Evolutionary conservation across 352 stramenopile genomes (phyloP), one percentile per base, ranked within the genome.

Genomic region (Phytophthora pistaciae): DNA sequence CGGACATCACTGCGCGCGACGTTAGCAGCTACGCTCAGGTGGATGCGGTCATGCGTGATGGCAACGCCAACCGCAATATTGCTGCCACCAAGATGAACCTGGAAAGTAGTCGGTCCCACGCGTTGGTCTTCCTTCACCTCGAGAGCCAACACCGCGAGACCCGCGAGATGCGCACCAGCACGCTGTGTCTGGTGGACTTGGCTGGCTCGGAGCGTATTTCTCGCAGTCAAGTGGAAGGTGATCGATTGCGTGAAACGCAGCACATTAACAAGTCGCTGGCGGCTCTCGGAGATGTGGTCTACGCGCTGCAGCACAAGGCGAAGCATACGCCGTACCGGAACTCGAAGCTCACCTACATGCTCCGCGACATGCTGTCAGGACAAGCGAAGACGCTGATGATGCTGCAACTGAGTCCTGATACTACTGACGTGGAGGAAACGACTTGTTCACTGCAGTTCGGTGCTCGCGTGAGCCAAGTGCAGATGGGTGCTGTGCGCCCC

Each of bases 191-290:
- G 53, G 97, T 99, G 11, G 98, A 99, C 83, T 85, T 99, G 44
- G 98, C 98, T 5, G 96, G 96, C n/a, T 99, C 97, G 8, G 97
- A 99, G 70, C 90, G 96, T 29, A 91, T 98, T 50, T 90, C 85
- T 33, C 85, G 87, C n/a, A 94, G 85, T 48, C 82, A 94, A 70
- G 90, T 95, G 10, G 82, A 93, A 44, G 91, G 87, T 18, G 89
- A 96, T 33, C 86, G 88, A 0, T 76, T 99, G 44, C 98, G 98
- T 65, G 98, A 99, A 70, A 98, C 98, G 13, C 96, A 99, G 69
- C 93, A 99, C 72, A 99, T 99, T 74, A 99, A 99, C 91, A 99
- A 99, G 83, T 99, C 92, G 55, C 85, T 99, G 25, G 95, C 91
- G 18, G 97, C 98, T 42, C 86, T 99, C 21, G 97, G 97, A 44